Conservation (phyloP, 2,329 filamentous ascomycete genomes). For the Lasiodiplodia sp. region DNA sequence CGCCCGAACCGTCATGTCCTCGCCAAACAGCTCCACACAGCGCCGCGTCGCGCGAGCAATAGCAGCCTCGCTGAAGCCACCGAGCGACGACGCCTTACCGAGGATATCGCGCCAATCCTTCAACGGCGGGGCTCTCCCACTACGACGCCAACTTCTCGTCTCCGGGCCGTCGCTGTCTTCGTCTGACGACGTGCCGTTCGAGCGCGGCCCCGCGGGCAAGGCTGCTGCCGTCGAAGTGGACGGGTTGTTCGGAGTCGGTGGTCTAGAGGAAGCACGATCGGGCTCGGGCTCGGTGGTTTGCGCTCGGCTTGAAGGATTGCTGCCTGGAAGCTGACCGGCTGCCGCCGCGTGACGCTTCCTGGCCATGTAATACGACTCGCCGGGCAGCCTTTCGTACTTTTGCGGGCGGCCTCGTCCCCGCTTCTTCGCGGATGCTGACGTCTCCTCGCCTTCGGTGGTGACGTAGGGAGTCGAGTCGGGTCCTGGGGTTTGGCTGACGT, state of each 20-base stretch:
- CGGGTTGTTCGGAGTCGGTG: neutral
- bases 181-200: neutral
- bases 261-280: neutral
- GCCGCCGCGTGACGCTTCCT: slow-evolving; percentile 13
- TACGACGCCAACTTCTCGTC: neutral
- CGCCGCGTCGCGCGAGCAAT: slow-evolving; percentile 74
- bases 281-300: slow-evolving; percentile 16
- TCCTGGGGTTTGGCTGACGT: neutral
- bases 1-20: slow-evolving; percentile 71
- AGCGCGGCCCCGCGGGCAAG: neutral
- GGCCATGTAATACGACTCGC: slow-evolving; percentile 32
- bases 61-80: slow-evolving; percentile 66
- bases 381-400: slow-evolving; percentile 4
- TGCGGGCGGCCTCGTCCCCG: slow-evolving; percentile 29
- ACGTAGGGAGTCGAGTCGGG: neutral
- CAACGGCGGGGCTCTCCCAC: slow-evolving; percentile 38
- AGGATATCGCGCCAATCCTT: slow-evolving; percentile 88
- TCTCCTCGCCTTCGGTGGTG: slow-evolving; percentile 13
- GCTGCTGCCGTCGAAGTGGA: neutral
- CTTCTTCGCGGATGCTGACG: slow-evolving; percentile 15
- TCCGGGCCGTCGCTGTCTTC: neutral
- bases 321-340: neutral
- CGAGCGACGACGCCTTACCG: slow-evolving; percentile 76
- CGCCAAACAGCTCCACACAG: slow-evolving; percentile 77
- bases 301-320: slow-evolving; percentile 3